Evolutionary conservation across 1,284 basidiomycete genomes (phyloP), one percentile per base, ranked within the genome.

Genomic region (Paramarasmius palmivorus): DNA sequence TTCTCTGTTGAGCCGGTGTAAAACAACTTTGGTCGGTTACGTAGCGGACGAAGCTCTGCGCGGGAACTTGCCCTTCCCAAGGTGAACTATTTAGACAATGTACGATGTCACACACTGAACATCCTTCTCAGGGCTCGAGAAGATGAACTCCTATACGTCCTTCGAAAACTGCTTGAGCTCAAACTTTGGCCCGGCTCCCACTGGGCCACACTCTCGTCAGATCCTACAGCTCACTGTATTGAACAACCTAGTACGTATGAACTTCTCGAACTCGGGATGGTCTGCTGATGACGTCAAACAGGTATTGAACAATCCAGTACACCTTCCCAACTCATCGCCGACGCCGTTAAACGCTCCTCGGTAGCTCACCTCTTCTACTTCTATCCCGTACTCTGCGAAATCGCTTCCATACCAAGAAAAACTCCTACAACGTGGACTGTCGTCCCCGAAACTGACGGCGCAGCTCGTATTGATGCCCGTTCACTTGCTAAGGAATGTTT

Each of bases 121-220:
- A 17, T 55, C 4, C 53, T 3, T 42, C 19, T 26, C 48, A 94
- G 93, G 54, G 81, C 86, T 0, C 82, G 93, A 32, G 92, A 97
- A 67, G 94, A 98, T 60, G 95, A 98, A 65, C 68, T 98, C 14
- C 69, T 94, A 1, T 96, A 93, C 63, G 81, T 95, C 7, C 73
- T 98, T 10, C 81, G 83, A 41, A 90, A 92, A 58, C 70, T 96
- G n/a, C 73, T 85, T 2, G 77, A 81, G 32, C 71, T 93, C 34
- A 76, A 77, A 17, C 69, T 95, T 10, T 91, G 86, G 82, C 76
- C 83, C 7, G 90, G 87, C 1, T 84, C 84, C 1, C 70, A 93
- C 10, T 90, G 86, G 84, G 87, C 90, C 1, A 86, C 88, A 0
- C 64, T 86, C 15, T 89, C 88, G 0, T 77, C 84, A 19, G 61